These are phyloP conservation scores for Bipolaris bicolor DNA, from an alignment of 2,329 filamentous ascomycete genomes.

Conservation along the genomic window DNA sequence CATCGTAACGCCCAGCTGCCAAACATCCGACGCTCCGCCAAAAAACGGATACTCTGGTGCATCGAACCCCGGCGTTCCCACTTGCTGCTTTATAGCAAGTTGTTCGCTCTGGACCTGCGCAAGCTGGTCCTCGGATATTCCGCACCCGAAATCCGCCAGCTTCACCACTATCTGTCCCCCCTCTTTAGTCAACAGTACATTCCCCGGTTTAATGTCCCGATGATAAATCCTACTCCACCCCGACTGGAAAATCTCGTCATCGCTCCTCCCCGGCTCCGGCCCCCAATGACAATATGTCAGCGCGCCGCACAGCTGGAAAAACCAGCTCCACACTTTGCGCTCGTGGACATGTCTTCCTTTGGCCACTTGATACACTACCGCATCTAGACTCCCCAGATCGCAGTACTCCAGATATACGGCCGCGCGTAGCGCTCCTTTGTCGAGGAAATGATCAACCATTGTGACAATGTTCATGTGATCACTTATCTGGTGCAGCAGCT, in stretches of 20 bases:
- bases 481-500: slow-evolving; percentile 16
- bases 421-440: slow-evolving; percentile 1
- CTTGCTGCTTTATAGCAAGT: slow-evolving; percentile 1
- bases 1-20: slow-evolving; percentile 23
- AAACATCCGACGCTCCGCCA: slow-evolving; percentile 21
- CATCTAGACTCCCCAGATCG: slow-evolving; percentile 12
- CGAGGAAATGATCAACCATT: slow-evolving; percentile 23
- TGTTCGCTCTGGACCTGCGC: background rate
- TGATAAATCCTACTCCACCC: slow-evolving; percentile 26
- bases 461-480: slow-evolving; percentile 15
- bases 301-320: slow-evolving; percentile 17
- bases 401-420: slow-evolving; percentile 28
- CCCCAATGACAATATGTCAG: slow-evolving; percentile 24
- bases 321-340: slow-evolving; percentile 25
- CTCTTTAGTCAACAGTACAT: slow-evolving; percentile 22
- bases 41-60: slow-evolving; percentile 24
- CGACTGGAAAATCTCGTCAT: slow-evolving; percentile 8
- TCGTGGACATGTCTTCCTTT: slow-evolving; percentile 10
- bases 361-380: background rate
- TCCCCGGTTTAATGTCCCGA: slow-evolving; percentile 27
- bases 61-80: slow-evolving; percentile 16
- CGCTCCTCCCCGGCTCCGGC: slow-evolving; percentile 6
- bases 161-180: slow-evolving; percentile 19
- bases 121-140: slow-evolving; percentile 13
- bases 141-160: slow-evolving; percentile 28